These are phyloP conservation scores for Helotiales sp. DNA, from an alignment of 2,329 filamentous ascomycete species.

Conservation along the genomic window DNA sequence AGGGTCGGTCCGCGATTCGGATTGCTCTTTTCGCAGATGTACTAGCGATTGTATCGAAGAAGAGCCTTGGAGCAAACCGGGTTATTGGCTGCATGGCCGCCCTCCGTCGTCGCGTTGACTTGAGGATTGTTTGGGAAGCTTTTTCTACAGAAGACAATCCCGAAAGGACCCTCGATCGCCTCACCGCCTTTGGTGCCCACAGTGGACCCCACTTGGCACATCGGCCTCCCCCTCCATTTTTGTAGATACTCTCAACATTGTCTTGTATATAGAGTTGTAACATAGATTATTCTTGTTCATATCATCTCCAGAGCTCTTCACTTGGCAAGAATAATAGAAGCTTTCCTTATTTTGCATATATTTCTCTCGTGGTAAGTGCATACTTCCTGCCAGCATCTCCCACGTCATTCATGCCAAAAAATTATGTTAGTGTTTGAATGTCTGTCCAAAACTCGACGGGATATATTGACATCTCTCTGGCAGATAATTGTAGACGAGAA, in stretches of 20 bases:
- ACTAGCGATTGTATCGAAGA: conserved; percentile 27
- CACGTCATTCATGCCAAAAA: too few species aligned
- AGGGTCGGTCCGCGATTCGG: conserved; percentile 22
- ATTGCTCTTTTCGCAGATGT: conserved; percentile 23
- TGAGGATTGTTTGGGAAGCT: too few species aligned
- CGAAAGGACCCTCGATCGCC: not conserved
- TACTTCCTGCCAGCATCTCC: not conserved
- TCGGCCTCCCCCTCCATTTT: conserved; percentile 20
- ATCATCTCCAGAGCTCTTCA: not conserved
- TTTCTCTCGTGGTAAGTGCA: not conserved
- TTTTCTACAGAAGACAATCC: too few species aligned
- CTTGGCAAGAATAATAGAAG: not conserved
- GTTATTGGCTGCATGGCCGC: conserved; percentile 35
- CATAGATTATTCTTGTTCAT: not conserved
- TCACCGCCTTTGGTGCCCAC: conserved; percentile 20
- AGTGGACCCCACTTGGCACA: conserved; percentile 1
- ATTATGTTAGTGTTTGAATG: too few species aligned
- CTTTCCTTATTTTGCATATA: not conserved
- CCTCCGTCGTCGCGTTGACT: conserved; percentile 15
- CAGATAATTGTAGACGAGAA: not conserved
- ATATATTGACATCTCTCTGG: not conserved
- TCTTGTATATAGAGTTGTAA: not conserved
- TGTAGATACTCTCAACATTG: too few species aligned
- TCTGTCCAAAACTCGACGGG: too few species aligned
- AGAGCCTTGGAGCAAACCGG: conserved; percentile 32